phyloP scores from a whole-genome alignment of 106 monocot genomes.

The Dioscorea zingiberensis region DNA sequence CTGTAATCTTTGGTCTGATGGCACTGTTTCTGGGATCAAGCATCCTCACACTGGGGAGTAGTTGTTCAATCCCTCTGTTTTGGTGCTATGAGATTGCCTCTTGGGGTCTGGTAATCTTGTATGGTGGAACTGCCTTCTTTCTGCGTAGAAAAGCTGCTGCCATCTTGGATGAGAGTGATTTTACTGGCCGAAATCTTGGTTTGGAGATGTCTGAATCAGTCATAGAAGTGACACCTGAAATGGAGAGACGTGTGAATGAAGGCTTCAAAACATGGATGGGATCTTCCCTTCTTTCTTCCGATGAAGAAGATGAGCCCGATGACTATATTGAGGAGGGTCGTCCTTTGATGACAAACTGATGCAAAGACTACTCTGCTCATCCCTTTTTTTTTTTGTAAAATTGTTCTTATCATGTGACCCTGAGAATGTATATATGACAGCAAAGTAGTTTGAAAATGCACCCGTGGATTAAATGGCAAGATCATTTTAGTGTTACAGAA shows the following conservation, averaged over 20 bases:
- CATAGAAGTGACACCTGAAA: slow-evolving; percentile 47
- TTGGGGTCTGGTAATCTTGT: slow-evolving; percentile 70
- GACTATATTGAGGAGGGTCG: slow-evolving; percentile 35
- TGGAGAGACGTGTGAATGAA: slow-evolving; percentile 73
- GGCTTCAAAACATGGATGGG: slow-evolving; percentile 96
- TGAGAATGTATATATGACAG: slow-evolving; percentile 5
- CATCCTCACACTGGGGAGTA: slow-evolving; percentile 77
- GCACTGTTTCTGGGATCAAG: slow-evolving; percentile 88
- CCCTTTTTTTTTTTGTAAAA: not conserved
- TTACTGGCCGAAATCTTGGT: slow-evolving; percentile 38
- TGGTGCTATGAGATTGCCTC: slow-evolving; percentile 89
- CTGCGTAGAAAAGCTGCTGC: slow-evolving; percentile 64
- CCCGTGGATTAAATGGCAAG: too few species aligned
- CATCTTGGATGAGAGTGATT: slow-evolving; percentile 48
- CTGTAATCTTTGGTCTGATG: slow-evolving; percentile 70
- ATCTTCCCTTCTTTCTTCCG: slow-evolving; percentile 81
- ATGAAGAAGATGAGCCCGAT: slow-evolving; percentile 69
- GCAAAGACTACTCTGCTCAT: slow-evolving; percentile 12
- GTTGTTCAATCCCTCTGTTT: slow-evolving; percentile 80
- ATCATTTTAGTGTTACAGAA: too few species aligned
- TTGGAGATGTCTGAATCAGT: slow-evolving; percentile 71
- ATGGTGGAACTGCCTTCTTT: slow-evolving; percentile 73
- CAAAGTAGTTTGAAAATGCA: not conserved
- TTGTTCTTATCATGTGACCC: not conserved
- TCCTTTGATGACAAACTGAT: slow-evolving; percentile 9